phyloP scores from a whole-genome alignment of 1,139 yeast genomes.

The Magnusiomyces sp. region DNA sequence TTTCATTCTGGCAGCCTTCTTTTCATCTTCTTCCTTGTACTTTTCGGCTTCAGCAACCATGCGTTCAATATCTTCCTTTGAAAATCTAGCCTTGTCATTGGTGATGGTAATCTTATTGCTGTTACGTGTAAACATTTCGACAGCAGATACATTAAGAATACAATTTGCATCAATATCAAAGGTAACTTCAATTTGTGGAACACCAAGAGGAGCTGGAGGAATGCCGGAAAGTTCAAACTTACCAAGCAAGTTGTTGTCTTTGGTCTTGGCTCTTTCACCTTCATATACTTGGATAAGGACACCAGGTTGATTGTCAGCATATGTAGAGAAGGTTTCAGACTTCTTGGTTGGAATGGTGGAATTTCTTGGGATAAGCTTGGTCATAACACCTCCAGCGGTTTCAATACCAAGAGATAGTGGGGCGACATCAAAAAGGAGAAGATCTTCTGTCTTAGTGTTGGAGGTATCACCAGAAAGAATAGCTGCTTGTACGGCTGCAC shows the following conservation, averaged over 20 bases:
- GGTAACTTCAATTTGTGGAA: slow-evolving; percentile 89
- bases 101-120: slow-evolving; percentile 73
- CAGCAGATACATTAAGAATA: slow-evolving; percentile 87
- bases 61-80: slow-evolving; percentile 89
- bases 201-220: slow-evolving; percentile 96
- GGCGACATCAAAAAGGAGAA: slow-evolving; percentile 74
- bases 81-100: no score
- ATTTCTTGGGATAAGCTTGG: slow-evolving; percentile 86
- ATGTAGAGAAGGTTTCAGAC: slow-evolving; percentile 87
- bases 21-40: slow-evolving; percentile 77
- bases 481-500: slow-evolving; percentile 92
- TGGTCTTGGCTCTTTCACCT: slow-evolving; percentile 90
- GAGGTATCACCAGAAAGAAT: slow-evolving; percentile 85
- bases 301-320: slow-evolving; percentile 91
- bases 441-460: slow-evolving; percentile 63
- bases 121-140: slow-evolving; percentile 85
- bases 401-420: slow-evolving; percentile 88
- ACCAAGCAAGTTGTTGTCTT: slow-evolving; percentile 91
- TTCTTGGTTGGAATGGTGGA: slow-evolving; percentile 88
- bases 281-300: slow-evolving; percentile 87
- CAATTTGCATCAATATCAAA: slow-evolving; percentile 91
- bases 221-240: slow-evolving; percentile 87
- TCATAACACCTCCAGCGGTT: slow-evolving; percentile 93
- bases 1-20: slow-evolving; percentile 68
- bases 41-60: slow-evolving; percentile 90